A percentile compares a stretch with the other conserved stretches of the same genome.
phyloP scores from a whole-genome alignment of 768 basidiomycete species.

The Tricholoma bakamatsutake region DNA sequence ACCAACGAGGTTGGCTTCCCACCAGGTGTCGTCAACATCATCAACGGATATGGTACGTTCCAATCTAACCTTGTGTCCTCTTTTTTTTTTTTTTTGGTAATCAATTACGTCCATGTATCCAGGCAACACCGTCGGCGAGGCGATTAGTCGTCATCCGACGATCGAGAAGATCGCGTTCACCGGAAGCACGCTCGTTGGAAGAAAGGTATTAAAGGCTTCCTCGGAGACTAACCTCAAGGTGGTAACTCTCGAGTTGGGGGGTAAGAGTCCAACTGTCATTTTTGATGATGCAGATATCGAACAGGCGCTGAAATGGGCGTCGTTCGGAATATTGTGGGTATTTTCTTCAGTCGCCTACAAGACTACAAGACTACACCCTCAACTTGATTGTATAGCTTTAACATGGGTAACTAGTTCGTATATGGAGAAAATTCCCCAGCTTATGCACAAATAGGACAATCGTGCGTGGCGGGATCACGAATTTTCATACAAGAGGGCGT shows the following conservation, averaged over 20 bases:
- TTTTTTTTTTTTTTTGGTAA: conserved; percentile 29
- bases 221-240: conserved; percentile 67
- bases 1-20: conserved; percentile 66
- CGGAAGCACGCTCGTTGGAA: conserved; percentile 36
- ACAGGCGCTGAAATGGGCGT: conserved; percentile 65
- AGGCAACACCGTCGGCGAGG: conserved; percentile 53
- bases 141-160: conserved; percentile 49
- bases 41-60: conserved; percentile 46
- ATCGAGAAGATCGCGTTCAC: conserved; percentile 72
- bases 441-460: conserved; percentile 18
- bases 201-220: conserved; percentile 74
- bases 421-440: too few species aligned
- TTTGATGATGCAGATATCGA: conserved; percentile 70
- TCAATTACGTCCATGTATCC: conserved; percentile 35
- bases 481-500: too few species aligned
- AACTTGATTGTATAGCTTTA: background rate
- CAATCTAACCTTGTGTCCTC: background rate
- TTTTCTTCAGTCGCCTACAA: too few species aligned
- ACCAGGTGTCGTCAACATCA: conserved; percentile 61
- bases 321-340: conserved; percentile 60
- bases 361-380: too few species aligned
- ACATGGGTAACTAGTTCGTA: background rate
- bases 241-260: conserved; percentile 34
- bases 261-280: conserved; percentile 65
- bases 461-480: conserved; percentile 28